Evolutionary conservation across 805 yeast genomes (phyloP).

Genomic region (Zygoascus flipseniorum): DNA sequence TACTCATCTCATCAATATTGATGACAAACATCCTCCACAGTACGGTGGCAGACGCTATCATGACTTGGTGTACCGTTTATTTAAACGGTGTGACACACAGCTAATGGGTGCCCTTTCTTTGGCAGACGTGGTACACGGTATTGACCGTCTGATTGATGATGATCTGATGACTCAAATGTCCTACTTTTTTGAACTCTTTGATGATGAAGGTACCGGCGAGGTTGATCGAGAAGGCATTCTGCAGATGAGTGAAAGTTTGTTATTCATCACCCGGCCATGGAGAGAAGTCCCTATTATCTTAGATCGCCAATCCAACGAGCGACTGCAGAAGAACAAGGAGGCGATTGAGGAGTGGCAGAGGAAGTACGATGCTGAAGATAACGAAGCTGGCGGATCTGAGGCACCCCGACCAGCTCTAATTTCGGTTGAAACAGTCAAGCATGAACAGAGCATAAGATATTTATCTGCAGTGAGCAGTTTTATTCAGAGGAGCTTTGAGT

Average conservation of each 20-base stretch:
- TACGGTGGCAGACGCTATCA: conserved; percentile 14
- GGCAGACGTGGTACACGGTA: conserved; percentile 62
- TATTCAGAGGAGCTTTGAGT: conserved; percentile 80
- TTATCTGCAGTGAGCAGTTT: conserved; percentile 81
- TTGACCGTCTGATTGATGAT: conserved; percentile 56
- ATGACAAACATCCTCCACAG: not conserved
- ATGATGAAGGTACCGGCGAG: conserved; percentile 46
- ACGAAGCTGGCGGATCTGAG: not conserved
- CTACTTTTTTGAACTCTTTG: conserved; percentile 72
- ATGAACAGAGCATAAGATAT: conserved; percentile 43
- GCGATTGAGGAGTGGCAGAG: conserved; percentile 2
- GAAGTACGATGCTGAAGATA: not conserved
- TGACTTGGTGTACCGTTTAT: conserved; percentile 55
- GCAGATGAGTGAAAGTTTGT: conserved; percentile 77
- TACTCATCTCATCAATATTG: not conserved
- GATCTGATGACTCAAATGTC: conserved; percentile 76
- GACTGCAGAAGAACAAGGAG: conserved; percentile 28
- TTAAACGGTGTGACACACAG: conserved; percentile 61
- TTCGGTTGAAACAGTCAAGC: conserved; percentile 11
- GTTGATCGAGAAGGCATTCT: conserved; percentile 74
- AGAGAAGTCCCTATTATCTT: conserved; percentile 52
- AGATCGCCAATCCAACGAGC: conserved; percentile 51
- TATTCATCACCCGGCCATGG: conserved; percentile 79
- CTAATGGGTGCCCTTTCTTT: conserved; percentile 47
- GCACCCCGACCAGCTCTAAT: not conserved